phyloP scores from a whole-genome alignment of 1,139 yeast species.

The Yamadazyma friedrichii region DNA sequence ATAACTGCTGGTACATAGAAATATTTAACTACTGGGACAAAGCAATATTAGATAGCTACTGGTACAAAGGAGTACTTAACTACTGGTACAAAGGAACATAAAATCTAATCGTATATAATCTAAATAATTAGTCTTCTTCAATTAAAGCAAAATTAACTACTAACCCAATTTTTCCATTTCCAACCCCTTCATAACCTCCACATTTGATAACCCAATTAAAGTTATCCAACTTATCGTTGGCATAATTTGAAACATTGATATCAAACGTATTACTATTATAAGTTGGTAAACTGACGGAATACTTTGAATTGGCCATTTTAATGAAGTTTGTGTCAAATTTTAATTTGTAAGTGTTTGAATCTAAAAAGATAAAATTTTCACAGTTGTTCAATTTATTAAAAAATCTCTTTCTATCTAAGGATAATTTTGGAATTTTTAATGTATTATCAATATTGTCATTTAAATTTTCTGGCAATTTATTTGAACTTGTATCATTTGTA shows the following conservation, averaged over 20 bases:
- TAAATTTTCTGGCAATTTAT: slow-evolving; percentile 22
- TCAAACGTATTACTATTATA: slow-evolving; percentile 39
- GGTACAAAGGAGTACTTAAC: too few species aligned
- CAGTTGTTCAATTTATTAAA: slow-evolving; percentile 31
- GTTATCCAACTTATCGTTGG: slow-evolving; percentile 42
- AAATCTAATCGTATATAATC: too few species aligned
- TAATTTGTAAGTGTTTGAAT: slow-evolving; percentile 26
- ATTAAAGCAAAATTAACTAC: slow-evolving; percentile 39
- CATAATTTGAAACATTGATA: slow-evolving; percentile 38
- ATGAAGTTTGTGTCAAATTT: slow-evolving; percentile 42
- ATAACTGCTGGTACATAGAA: too few species aligned
- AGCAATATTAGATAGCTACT: too few species aligned
- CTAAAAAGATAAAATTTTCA: slow-evolving; percentile 30
- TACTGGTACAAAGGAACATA: too few species aligned
- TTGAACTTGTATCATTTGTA: slow-evolving; percentile 12
- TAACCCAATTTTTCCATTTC: slow-evolving; percentile 34
- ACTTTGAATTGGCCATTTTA: slow-evolving; percentile 41
- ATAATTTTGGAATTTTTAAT: slow-evolving; percentile 24
- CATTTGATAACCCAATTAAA: slow-evolving; percentile 45
- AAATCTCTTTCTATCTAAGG: slow-evolving; percentile 33
- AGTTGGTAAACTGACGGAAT: slow-evolving; percentile 43
- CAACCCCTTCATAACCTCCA: slow-evolving; percentile 40
- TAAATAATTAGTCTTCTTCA: slow-evolving; percentile 23
- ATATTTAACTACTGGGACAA: too few species aligned
- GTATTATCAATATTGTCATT: slow-evolving; percentile 17